These are phyloP conservation scores for Peltaster fructicola DNA, from an alignment of 2,329 filamentous ascomycete genomes.

Conservation along the genomic window DNA sequence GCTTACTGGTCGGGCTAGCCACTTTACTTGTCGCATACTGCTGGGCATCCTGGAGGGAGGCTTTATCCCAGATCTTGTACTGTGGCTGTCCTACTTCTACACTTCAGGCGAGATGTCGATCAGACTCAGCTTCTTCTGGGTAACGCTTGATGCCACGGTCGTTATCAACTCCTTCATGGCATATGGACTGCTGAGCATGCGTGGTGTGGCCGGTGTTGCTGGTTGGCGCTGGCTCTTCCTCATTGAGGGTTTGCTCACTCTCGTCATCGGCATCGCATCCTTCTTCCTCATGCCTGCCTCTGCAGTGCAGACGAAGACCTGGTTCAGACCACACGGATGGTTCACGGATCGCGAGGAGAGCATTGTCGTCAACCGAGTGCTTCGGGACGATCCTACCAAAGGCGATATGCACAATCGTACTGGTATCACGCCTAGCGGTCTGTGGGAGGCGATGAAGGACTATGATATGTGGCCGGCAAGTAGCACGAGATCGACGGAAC, in stretches of 20 bases:
- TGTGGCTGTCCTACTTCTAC: constrained; percentile 27
- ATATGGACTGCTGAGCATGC: constrained; percentile 14
- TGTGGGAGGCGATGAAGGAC: constrained; percentile 9
- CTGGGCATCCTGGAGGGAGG: constrained; percentile 12
- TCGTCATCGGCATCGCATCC: constrained; percentile 13
- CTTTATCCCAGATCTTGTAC: constrained; percentile 19
- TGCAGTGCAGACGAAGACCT: constrained; percentile 43
- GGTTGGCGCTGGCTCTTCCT: constrained; percentile 16
- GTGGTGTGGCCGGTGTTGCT: constrained; percentile 10
- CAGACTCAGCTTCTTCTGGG: constrained; percentile 27
- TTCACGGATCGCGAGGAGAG: constrained; percentile 49
- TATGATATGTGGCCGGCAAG: constrained; percentile 28
- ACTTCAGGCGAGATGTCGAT: constrained; percentile 24
- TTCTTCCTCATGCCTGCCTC: constrained; percentile 26
- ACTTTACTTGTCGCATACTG: constrained; percentile 9
- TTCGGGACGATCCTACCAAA: constrained; percentile 39
- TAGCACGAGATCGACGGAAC: neutral
- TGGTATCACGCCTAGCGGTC: constrained; percentile 30
- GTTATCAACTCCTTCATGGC: constrained; percentile 16
- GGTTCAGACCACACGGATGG: constrained; percentile 46
- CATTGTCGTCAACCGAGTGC: constrained; percentile 43
- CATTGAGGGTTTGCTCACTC: constrained; percentile 17
- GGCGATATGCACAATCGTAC: constrained; percentile 44
- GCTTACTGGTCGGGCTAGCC: constrained; percentile 16
- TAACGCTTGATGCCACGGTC: constrained; percentile 12